phyloP scores from a whole-genome alignment of 495 filamentous ascomycete species.

The Xylaria scruposa region DNA sequence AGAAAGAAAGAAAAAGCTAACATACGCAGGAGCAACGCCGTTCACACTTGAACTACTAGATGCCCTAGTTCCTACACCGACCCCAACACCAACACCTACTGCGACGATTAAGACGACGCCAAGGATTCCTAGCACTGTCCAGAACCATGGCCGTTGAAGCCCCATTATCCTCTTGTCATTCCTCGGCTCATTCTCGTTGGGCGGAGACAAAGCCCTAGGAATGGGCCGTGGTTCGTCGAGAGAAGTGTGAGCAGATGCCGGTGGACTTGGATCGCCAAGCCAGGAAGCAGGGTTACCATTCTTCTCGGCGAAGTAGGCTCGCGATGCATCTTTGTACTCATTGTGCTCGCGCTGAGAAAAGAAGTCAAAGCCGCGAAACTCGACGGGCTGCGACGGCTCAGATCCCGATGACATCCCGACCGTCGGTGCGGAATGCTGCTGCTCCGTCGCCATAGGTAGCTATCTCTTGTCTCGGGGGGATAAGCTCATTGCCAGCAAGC shows the following conservation, averaged over 20 bases:
- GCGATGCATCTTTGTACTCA: constrained; percentile 37
- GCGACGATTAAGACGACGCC: constrained; percentile 42
- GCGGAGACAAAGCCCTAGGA: neutral
- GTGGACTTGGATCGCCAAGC: constrained; percentile 40
- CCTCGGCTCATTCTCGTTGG: neutral
- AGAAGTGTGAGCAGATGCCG: constrained; percentile 33
- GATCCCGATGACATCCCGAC: constrained; percentile 6
- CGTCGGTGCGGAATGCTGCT: constrained; percentile 23
- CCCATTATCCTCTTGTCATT: constrained; percentile 33
- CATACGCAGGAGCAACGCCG: constrained; percentile 18
- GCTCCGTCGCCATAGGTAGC: constrained; percentile 22
- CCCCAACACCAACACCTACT: constrained; percentile 49
- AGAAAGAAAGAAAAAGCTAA: neutral
- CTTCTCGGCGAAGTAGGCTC: constrained; percentile 38
- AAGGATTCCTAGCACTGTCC: constrained; percentile 41
- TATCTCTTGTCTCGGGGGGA: neutral
- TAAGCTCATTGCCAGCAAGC: constrained; percentile 13
- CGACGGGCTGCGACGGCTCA: constrained; percentile 28
- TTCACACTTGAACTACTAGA: neutral
- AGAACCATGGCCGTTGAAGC: constrained; percentile 35
- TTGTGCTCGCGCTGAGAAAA: constrained; percentile 41
- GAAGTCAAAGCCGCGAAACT: constrained; percentile 42
- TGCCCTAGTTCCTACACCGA: constrained; percentile 31
- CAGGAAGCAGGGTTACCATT: constrained; percentile 36
- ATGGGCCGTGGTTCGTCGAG: constrained; percentile 11